A percentile compares a stretch with the other conserved stretches of the same genome.
Evolutionary conservation across 2,329 filamentous ascomycete species (phyloP).

Genomic region (Talaromyces sp.): DNA sequence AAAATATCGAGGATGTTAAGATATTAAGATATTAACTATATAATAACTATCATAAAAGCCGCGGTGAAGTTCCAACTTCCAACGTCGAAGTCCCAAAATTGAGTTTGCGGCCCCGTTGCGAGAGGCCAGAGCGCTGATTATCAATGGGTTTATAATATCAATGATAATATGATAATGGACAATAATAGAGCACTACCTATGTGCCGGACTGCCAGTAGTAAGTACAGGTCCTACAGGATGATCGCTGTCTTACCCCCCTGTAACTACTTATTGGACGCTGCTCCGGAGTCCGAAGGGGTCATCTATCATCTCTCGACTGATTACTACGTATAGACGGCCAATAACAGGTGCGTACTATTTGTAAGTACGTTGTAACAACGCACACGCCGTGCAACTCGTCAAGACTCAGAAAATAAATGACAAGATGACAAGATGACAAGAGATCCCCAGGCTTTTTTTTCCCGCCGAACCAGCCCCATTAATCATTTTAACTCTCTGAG

Average conservation of each 20-base stretch:
- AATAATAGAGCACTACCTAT: neutral
- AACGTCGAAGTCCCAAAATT: neutral
- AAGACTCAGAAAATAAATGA: too few species aligned
- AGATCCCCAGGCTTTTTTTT: neutral
- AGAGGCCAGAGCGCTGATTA: neutral
- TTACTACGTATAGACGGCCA: neutral
- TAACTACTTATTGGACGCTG: neutral
- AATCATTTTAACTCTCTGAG: too few species aligned
- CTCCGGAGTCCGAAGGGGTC: neutral
- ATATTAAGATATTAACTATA: too few species aligned
- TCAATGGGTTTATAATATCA: neutral
- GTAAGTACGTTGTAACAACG: too few species aligned
- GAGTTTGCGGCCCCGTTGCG: neutral
- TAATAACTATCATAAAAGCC: too few species aligned
- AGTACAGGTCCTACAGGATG: too few species aligned
- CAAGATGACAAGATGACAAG: too few species aligned
- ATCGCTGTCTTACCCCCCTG: neutral
- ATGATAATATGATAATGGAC: too few species aligned
- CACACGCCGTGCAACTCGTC: neutral
- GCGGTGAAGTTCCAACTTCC: neutral
- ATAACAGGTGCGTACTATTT: neutral
- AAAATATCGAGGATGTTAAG: too few species aligned
- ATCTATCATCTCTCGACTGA: neutral
- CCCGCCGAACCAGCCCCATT: too few species aligned
- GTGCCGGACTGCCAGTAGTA: too few species aligned